Percentiles rank a stretch among this genome's conserved stretches.
Evolutionary conservation across 2,329 filamentous ascomycete species (phyloP).

Genomic region (Ophiostoma ips): DNA sequence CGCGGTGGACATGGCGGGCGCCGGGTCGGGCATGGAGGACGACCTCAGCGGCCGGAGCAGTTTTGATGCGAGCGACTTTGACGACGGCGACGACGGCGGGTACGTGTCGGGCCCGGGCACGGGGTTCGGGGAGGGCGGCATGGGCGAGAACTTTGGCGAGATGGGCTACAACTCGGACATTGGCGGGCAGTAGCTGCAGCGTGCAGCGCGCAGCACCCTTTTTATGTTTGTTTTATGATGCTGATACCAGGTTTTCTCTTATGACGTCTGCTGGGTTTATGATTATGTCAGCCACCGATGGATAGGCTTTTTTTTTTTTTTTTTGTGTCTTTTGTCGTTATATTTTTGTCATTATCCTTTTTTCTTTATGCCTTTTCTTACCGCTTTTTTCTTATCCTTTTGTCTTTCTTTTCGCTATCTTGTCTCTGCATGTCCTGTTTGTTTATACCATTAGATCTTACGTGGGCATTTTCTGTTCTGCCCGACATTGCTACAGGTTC

Average conservation of each 20-base stretch:
- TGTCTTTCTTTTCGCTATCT: conserved; percentile 5
- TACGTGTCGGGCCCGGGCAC: conserved; percentile 51
- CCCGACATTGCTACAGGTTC: too few species aligned
- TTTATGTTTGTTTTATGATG: neutral
- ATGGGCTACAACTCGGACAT: conserved; percentile 41
- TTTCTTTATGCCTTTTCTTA: neutral
- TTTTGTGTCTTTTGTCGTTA: neutral
- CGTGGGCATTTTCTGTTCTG: too few species aligned
- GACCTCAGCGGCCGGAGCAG: conserved; percentile 67
- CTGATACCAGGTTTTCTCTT: too few species aligned
- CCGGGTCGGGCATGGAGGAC: conserved; percentile 59
- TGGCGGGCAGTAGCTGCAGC: conserved; percentile 22
- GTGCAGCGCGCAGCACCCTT: too few species aligned
- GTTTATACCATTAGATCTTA: too few species aligned
- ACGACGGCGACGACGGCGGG: conserved; percentile 57
- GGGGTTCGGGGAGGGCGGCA: conserved; percentile 42
- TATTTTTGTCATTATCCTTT: neutral
- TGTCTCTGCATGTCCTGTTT: neutral
- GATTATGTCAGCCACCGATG: neutral
- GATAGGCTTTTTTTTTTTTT: neutral
- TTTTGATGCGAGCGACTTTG: conserved; percentile 69
- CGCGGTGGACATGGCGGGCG: conserved; percentile 46
- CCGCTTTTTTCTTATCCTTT: neutral
- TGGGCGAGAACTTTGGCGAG: conserved; percentile 41
- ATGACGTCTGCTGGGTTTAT: too few species aligned